These are phyloP conservation scores for Styphnolobium japonicum DNA, from an alignment of 306 rosid genomes.

Conservation along the genomic window DNA sequence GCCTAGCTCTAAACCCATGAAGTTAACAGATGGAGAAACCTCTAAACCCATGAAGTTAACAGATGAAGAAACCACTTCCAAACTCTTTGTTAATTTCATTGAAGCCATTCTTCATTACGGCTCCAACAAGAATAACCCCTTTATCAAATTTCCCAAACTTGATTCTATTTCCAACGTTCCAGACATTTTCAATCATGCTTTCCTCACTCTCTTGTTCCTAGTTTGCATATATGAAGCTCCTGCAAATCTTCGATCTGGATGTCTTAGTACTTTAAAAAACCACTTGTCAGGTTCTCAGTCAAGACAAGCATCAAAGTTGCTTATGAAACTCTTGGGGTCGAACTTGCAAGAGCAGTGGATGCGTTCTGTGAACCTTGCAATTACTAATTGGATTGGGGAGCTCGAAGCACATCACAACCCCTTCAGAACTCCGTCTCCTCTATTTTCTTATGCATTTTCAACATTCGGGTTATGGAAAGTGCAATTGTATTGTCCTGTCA, in stretches of 20 bases:
- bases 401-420: constrained; percentile 25
- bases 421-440: constrained; percentile 61
- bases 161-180: constrained; percentile 41
- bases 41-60: constrained; percentile 25
- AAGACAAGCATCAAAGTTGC: constrained; percentile 44
- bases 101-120: constrained; percentile 71
- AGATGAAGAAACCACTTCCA: constrained; percentile 45
- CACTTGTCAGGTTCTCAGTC: constrained; percentile 48
- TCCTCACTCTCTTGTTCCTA: constrained; percentile 65
- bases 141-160: constrained; percentile 48
- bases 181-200: constrained; percentile 60
- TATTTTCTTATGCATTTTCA: constrained; percentile 62
- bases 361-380: constrained; percentile 77
- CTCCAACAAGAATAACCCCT: constrained; percentile 45
- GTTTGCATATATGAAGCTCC: constrained; percentile 83
- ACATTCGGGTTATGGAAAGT: constrained; percentile 75
- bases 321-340: constrained; percentile 77
- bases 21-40: constrained; percentile 41
- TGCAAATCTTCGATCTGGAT: constrained; percentile 41
- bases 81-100: constrained; percentile 54
- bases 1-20: constrained; percentile 24
- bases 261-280: constrained; percentile 44
- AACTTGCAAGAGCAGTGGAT: constrained; percentile 85
- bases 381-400: constrained; percentile 73
- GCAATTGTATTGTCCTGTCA: constrained; percentile 78